Conservation (phyloP, 345 rosid genomes). For the Eucalyptus marginata region DNA sequence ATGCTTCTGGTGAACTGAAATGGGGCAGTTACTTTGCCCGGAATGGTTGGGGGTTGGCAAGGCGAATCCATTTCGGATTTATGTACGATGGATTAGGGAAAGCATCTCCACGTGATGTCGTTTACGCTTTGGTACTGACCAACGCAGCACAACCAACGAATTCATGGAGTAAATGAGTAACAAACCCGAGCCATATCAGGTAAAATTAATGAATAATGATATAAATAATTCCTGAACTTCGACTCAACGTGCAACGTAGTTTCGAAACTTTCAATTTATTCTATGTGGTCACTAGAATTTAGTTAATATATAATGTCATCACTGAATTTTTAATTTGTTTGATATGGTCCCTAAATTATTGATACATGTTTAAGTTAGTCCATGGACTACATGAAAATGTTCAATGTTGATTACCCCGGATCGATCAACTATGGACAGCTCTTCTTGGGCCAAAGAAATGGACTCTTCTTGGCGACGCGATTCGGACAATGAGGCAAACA, state of each 20-base stretch:
- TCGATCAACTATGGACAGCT: background rate
- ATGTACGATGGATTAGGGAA: background rate
- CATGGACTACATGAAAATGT: too few relatives aligned
- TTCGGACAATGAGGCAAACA: background rate
- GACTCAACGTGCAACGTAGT: fast-evolving
- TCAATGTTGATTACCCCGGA: background rate
- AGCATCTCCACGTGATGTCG: background rate
- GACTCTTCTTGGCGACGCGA: background rate
- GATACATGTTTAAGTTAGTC: background rate
- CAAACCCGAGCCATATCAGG: fast-evolving
- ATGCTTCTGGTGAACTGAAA: background rate
- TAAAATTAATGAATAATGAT: too few relatives aligned
- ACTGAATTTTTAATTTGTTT: fast-evolving
- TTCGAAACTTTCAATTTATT: too few relatives aligned
- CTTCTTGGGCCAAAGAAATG: background rate
- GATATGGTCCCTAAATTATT: fast-evolving
- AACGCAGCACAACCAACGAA: background rate
- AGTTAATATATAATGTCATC: fast-evolving
- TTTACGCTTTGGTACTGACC: background rate
- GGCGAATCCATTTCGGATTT: background rate
- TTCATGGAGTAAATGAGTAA: background rate
- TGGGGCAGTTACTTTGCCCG: background rate
- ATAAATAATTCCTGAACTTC: fast-evolving
- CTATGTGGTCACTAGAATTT: too few relatives aligned
- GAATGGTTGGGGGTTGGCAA: background rate